phyloP scores from a whole-genome alignment of 495 filamentous ascomycete genomes.

The Trichoderma erinaceum region DNA sequence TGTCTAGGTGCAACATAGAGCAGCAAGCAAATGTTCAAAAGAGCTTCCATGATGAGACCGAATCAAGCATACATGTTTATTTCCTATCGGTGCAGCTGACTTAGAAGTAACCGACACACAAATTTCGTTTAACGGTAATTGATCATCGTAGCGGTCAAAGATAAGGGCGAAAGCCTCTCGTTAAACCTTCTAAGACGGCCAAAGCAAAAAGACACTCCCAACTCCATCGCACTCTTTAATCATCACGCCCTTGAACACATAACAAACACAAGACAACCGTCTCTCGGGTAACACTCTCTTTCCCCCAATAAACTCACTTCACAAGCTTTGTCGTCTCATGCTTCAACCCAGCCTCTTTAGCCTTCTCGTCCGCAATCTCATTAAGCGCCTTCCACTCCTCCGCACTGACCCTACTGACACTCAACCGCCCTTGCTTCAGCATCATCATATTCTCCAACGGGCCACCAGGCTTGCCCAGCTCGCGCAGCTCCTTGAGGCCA shows the following conservation, averaged over 20 bases:
- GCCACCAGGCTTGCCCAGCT: constrained; percentile 49
- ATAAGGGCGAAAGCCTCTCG: too few species aligned
- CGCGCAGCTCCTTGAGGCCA: constrained; percentile 67
- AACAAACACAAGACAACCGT: not conserved
- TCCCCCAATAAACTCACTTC: not conserved
- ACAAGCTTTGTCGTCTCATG: constrained; percentile 10
- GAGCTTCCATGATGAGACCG: too few species aligned
- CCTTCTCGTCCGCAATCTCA: constrained; percentile 41
- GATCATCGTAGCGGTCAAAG: too few species aligned
- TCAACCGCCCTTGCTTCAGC: constrained; percentile 71
- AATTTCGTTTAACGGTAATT: too few species aligned
- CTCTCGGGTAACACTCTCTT: not conserved
- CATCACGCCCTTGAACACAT: not conserved
- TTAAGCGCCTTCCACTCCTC: constrained; percentile 79
- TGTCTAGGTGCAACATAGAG: too few species aligned
- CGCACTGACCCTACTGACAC: constrained; percentile 69
- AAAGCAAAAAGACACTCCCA: not conserved
- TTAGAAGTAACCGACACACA: too few species aligned
- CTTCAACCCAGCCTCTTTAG: constrained; percentile 15
- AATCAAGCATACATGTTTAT: too few species aligned
- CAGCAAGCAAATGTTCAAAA: too few species aligned
- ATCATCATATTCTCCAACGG: constrained; percentile 77
- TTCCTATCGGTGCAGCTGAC: too few species aligned
- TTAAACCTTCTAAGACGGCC: too few species aligned
- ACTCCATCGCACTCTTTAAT: not conserved